phyloP scores from a whole-genome alignment of 2,329 filamentous ascomycete species.

The Aspergillus sp. region DNA sequence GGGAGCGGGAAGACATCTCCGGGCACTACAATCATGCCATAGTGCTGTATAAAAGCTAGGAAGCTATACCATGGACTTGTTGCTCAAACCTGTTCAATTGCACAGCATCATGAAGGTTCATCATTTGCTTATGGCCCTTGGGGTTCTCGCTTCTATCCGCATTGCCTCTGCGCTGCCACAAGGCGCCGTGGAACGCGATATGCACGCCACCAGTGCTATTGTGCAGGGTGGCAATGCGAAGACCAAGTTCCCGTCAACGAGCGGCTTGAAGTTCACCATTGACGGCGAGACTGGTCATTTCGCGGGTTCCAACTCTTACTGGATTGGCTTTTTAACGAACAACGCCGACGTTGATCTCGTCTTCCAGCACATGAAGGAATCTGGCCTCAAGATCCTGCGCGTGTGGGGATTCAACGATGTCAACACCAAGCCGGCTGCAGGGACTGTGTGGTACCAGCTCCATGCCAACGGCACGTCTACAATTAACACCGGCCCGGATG shows the following conservation, averaged over 20 bases:
- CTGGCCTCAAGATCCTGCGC: conserved; percentile 51
- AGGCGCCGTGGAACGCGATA: background rate
- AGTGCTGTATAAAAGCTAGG: no score
- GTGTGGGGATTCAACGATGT: conserved; percentile 57
- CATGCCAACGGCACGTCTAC: conserved; percentile 36
- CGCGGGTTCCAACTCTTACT: conserved; percentile 53
- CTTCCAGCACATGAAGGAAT: conserved; percentile 27
- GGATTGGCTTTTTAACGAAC: conserved; percentile 50
- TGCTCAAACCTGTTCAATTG: no score
- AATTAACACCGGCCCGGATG: conserved; percentile 64
- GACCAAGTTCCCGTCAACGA: conserved; percentile 19
- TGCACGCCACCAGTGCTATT: background rate
- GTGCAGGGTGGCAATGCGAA: conserved; percentile 10
- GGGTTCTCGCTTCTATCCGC: conserved; percentile 19
- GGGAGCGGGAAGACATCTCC: no score
- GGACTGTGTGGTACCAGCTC: conserved; percentile 47
- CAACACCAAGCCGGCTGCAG: conserved; percentile 35
- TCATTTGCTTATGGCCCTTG: conserved; percentile 11
- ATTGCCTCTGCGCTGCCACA: conserved; percentile 17
- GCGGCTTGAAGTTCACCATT: conserved; percentile 35
- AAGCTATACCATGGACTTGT: no score
- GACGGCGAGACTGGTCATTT: conserved; percentile 42
- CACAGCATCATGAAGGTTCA: conserved; percentile 16
- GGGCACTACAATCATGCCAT: no score
- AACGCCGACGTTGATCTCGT: conserved; percentile 48